Evolutionary conservation across 2,329 filamentous ascomycete species (phyloP), one percentile per base, ranked within the genome.

Genomic region (Botrytis cinerea): DNA sequence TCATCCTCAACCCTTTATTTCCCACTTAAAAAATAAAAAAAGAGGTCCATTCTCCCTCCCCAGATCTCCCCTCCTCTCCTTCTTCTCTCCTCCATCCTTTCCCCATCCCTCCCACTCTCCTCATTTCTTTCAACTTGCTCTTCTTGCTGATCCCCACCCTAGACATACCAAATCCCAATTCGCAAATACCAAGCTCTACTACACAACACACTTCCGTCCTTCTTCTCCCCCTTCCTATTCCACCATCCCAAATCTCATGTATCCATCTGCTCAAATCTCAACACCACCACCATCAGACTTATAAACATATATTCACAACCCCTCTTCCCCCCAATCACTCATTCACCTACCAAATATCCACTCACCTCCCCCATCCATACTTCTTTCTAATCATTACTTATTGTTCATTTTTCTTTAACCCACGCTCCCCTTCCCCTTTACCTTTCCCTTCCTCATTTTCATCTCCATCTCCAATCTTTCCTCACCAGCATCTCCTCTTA

Each of bases 141-240:
- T n/a, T 4, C 25, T 0, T 4, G n/a, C 4, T n/a, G 2, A n/a
- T n/a, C 48, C 25, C 48, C 25, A 54, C 5, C 0, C 25, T 16
- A 16, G 16, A 54, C 12, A n/a, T 54, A 25, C 22, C 46, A 14
- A 25, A 12, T 48, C 5, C 5, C 22, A 25, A 5, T 12, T 48
- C 4, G 25, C 46, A 48, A 25, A 5, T 2, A 9, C 10, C 46
- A 12, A 25, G 46, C 46, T 25, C 10, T 4, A 35, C 35, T 35
- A 35, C 35, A 35, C 35, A 35, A 48, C 1, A 48, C 20, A 25
- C 46, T 51, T n/a, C 10, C 22, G 14, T 14, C 1, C 14, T 10
- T 25, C 22, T 51, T 25, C 48, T 48, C 14, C 4, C 14, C 25
- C 48, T 9, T 14, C 48, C 48, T 48, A n/a, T 2, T 2, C 48